Conservation (phyloP, 306 rosid species). For the Parietaria judaica region DNA sequence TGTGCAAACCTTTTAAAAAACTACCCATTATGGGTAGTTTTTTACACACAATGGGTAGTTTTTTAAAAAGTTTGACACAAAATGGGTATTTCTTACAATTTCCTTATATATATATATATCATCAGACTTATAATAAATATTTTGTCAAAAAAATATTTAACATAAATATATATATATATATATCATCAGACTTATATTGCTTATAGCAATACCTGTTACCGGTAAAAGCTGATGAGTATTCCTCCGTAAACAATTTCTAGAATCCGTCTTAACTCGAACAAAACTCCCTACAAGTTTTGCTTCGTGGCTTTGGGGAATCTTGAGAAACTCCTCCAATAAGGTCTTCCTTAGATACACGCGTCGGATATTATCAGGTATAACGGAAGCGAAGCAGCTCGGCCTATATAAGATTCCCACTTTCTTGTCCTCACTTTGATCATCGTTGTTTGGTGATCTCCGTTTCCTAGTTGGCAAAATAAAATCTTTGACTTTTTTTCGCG, state of each 20-base stretch:
- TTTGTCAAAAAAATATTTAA: no score
- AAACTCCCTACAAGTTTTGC: slow-evolving; percentile 47
- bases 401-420: slow-evolving; percentile 11
- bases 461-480: slow-evolving; percentile 9
- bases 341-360: slow-evolving; percentile 50
- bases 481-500: slow-evolving; percentile 16
- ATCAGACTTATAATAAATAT: no score
- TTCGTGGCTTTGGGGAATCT: slow-evolving; percentile 33
- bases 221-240: slow-evolving; percentile 26
- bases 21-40: no score
- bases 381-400: slow-evolving; percentile 34
- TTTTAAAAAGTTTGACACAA: no score
- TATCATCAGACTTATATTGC: background rate
- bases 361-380: slow-evolving; percentile 29
- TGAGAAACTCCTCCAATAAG: slow-evolving; percentile 40
- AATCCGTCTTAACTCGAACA: slow-evolving; percentile 28
- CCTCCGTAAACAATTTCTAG: slow-evolving; percentile 10
- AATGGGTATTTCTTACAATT: no score
- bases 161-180: no score
- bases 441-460: slow-evolving; percentile 17
- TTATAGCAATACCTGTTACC: slow-evolving; percentile 21
- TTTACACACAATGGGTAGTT: no score
- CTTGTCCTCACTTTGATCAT: slow-evolving; percentile 16
- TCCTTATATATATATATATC: no score
- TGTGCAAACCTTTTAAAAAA: no score